Percentiles rank a stretch among this genome's conserved stretches.
Conservation (phyloP, 352 stramenopile species). For the Pythium myriotylum region DNA sequence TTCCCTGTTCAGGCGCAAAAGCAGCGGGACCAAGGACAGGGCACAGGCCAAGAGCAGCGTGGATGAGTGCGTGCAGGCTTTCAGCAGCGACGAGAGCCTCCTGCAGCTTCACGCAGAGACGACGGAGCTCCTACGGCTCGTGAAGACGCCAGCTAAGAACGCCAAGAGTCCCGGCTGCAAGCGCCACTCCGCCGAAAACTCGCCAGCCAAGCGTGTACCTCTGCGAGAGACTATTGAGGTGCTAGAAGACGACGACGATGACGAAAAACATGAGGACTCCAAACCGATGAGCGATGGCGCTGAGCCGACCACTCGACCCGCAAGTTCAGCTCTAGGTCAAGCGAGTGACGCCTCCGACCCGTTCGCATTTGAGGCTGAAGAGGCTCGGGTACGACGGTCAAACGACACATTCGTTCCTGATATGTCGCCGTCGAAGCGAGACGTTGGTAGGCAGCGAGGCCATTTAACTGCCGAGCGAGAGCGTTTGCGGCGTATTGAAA, state of each 20-base stretch:
- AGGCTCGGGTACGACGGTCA: slow-evolving; percentile 50
- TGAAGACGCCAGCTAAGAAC: slow-evolving; percentile 41
- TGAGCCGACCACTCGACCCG: neutral
- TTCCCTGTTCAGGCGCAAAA: slow-evolving; percentile 46
- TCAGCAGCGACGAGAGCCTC: slow-evolving; percentile 50
- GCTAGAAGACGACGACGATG: slow-evolving; percentile 41
- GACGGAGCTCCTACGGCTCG: slow-evolving; percentile 49
- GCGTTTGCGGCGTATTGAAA: slow-evolving; percentile 38
- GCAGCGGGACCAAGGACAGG: slow-evolving; percentile 28
- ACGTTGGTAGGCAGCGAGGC: slow-evolving; percentile 42
- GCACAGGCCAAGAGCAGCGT: slow-evolving; percentile 11
- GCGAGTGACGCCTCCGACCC: slow-evolving; percentile 23
- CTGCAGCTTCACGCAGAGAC: slow-evolving; percentile 70
- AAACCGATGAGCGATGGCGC: neutral
- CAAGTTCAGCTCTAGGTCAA: neutral
- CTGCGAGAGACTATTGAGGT: slow-evolving; percentile 69
- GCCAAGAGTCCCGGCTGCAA: slow-evolving; percentile 14
- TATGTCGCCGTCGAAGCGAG: slow-evolving; percentile 51
- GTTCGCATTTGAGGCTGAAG: slow-evolving; percentile 57
- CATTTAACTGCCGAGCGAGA: slow-evolving; percentile 43
- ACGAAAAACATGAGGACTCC: slow-evolving; percentile 5
- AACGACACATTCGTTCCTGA: slow-evolving; percentile 70
- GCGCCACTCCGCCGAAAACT: neutral
- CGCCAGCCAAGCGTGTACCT: slow-evolving; percentile 31
- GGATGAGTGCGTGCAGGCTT: slow-evolving; percentile 25